Evolutionary conservation across 768 basidiomycete species (phyloP), one percentile per base, ranked within the genome.

Genomic region (Podaxis sp.): DNA sequence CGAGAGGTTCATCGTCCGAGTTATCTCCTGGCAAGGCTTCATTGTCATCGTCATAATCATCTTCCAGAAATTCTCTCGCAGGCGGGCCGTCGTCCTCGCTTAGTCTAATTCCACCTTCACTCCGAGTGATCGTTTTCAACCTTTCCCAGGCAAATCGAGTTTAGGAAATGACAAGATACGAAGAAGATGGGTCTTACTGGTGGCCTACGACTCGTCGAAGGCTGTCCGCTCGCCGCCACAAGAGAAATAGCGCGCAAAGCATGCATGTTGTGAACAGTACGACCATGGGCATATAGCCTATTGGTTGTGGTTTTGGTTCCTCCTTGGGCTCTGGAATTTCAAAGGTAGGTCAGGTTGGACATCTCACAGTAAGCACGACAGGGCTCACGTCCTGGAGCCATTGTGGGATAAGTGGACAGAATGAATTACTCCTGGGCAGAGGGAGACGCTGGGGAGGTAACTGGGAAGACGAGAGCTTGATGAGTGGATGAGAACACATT

Each of bases 81-180:
- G 88, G 80, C 12, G 89, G 89, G 0, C 87, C 87, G 58, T 90
- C 87, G 66, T 91, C 89, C 68, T 84, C 80, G 52, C 87, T 89
- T 22, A 91, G 78, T 8, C 89, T 82, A 59, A 91, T 88, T 5
- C 72, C 78, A 2, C 89, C 89, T 63, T 87, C 84, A 15, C 73
- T 68, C 15, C 75, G 72, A 2, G 79, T 77, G 72, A 87, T 82
- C 5, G 82, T 83, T 66, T 84, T 85, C 58, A 91, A 72, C 66
- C 89, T 90, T 67, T 57, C n/a, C 33, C 33, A 10, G 24, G n/a
- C 53, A 44, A 41, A 58, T 24, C 36, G 51, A 49, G 63, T 13
- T 13, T 36, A 53, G 11, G 41, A 38, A 4, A 41, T 37, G 24
- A 11, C 12, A 3, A 10, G 37, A 24, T 6, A 38, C 10, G 20